phyloP scores from a whole-genome alignment of 176 grass and related monocot species.

The Thinopyrum elongatum region DNA sequence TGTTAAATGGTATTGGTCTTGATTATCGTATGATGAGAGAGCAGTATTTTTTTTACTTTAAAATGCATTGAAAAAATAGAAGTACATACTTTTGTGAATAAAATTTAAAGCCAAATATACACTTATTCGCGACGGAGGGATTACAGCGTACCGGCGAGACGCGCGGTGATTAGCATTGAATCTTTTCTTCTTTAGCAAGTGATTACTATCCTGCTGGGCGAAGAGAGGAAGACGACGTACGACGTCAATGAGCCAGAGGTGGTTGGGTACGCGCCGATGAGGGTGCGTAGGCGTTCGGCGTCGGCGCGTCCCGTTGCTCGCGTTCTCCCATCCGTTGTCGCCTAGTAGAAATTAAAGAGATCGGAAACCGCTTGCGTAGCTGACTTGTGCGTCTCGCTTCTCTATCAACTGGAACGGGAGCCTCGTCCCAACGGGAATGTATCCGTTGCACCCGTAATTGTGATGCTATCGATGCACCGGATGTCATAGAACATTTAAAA shows the following conservation, averaged over 20 bases:
- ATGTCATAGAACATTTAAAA: no score
- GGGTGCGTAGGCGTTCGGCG: neutral
- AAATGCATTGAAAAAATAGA: no score
- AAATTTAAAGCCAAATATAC: no score
- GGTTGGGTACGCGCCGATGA: neutral
- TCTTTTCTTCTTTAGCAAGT: neutral
- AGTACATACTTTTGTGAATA: no score
- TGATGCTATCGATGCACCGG: no score
- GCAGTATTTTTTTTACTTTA: no score
- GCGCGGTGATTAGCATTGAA: neutral
- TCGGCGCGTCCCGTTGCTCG: neutral
- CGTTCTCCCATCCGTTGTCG: neutral
- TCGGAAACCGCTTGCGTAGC: neutral
- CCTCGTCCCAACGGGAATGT: no score
- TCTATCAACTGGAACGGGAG: neutral
- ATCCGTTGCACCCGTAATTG: no score
- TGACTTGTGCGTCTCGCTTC: neutral
- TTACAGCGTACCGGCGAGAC: neutral
- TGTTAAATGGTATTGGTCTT: no score
- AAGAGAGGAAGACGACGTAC: neutral
- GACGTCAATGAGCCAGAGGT: neutral
- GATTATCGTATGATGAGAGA: no score
- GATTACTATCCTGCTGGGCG: neutral
- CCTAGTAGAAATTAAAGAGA: neutral
- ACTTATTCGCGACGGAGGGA: no score